Base-by-base conservation (phyloP, 2,329 filamentous ascomycete genomes). In the Kalmusia sp. region DNA sequence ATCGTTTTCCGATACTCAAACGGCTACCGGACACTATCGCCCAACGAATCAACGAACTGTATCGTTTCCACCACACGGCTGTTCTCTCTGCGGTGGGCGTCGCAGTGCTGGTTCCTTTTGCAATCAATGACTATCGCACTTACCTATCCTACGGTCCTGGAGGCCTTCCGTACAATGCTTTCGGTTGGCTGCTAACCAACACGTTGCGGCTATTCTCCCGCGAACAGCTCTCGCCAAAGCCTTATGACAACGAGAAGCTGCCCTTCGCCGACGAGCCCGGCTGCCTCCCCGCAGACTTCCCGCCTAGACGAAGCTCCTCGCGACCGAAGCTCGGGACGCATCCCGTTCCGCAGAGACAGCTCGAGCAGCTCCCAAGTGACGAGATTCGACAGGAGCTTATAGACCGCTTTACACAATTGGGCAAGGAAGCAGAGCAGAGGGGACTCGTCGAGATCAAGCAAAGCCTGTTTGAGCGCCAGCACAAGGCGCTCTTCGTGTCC, bases 131-230 rank as follows among this genome's bases (percentile, higher is more conserved):
- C 62, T 81, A 81, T 66, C 66, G 58, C 3, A 69, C 65, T 41
- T 81, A 68, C 62, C 69, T 78, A 14, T 72, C 74, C 1, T 71
- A 81, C 27, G 79, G 79, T 12, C 72, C 69, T 3, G 78, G 79
- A 51, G 79, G 79, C 14, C 51, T 79, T 0, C 78, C 79, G 0
- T 68, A 78, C 60, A 78, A 79, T 50, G 24, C 74, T 24, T 27
- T 67, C 17, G 79, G 79, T 27, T 82, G 76, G 75, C 63, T 77
- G 0, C 17, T 73, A 2, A 57, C 67, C 34, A 55, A 52, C 7
- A 12, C 60, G 4, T 46, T 75, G n/a, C 71, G 71, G 49, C 56
- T 67, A 2, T 17, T 79, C 15, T 69, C 70, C 6, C 55, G 60
- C 25, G 77, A 79, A 56, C 64, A 65, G 2, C 56, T 69, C 4